phyloP scores from a whole-genome alignment of 345 rosid genomes.

The Rhodomyrtus tomentosa region DNA sequence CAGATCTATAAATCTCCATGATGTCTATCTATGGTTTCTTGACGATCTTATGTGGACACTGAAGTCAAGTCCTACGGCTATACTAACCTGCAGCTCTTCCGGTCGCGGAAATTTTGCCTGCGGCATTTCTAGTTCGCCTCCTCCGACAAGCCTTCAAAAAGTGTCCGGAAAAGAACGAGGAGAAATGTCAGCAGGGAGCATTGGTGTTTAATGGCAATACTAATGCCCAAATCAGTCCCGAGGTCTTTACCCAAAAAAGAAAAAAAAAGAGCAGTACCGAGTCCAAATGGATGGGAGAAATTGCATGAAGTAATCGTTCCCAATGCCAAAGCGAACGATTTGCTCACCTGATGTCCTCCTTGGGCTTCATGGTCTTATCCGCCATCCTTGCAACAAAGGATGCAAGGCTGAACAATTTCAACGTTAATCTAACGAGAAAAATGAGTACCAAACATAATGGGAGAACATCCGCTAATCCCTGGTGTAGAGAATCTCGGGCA shows the following conservation, averaged over 20 bases:
- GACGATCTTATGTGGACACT: background rate
- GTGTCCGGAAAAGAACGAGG: background rate
- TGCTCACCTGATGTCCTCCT: conserved; percentile 38
- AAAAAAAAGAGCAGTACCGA: too few species aligned
- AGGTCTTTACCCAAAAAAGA: too few species aligned
- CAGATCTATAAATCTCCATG: background rate
- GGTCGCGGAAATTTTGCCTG: conserved; percentile 31
- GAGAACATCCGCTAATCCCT: background rate
- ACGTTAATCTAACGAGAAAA: background rate
- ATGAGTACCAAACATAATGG: background rate
- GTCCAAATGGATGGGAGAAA: background rate
- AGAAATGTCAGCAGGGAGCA: background rate
- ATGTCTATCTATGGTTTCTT: background rate
- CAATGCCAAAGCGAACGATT: background rate
- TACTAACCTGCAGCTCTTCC: conserved; percentile 29
- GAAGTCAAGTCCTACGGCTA: background rate
- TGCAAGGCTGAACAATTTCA: background rate
- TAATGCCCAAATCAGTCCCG: background rate
- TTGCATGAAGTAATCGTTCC: background rate
- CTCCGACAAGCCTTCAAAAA: conserved; percentile 23
- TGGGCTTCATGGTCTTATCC: conserved; percentile 43
- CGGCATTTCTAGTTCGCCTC: conserved; percentile 51
- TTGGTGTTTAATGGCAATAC: background rate
- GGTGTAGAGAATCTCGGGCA: background rate
- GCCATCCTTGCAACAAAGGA: conserved; percentile 40